Evolutionary conservation across 352 stramenopile genomes (phyloP), one percentile per base, ranked within the genome.

Genomic region (Phytophthora boehmeriae): DNA sequence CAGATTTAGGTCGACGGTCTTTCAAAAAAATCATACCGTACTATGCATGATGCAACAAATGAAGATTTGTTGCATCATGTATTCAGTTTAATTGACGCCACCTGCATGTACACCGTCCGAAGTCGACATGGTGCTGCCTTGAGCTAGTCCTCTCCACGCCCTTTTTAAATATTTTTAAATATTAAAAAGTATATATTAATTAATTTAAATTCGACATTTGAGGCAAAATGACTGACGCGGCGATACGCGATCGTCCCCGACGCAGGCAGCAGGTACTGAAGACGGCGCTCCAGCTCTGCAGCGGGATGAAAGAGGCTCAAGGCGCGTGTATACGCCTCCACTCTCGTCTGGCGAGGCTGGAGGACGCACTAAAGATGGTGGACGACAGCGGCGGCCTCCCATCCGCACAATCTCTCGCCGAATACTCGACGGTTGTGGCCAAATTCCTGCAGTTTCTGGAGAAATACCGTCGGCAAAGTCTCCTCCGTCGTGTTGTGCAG

Each of bases 401-500:
- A 11, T n/a, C 34, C 10, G 8, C 4, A 4, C 11, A 44, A 4
- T 16, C 38, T 4, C 5, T 20, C 2, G 6, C 1, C 2, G 4
- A 16, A 17, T 44, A 22, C 8, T 9, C 22, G n/a, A 16, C 38
- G 13, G 8, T 44, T 2, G 38, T 44, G n/a, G 8, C n/a, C 38
- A 16, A 44, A 44, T 44, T 44, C 16, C 16, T 44, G 3, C 1
- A 3, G 8, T 46, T 34, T 30, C 23, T 69, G 22, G 8, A 69
- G n/a, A 28, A 16, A 4, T 52, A 53, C 35, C 19, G 17, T 13
- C 19, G 30, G 8, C 47, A 48, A 8, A 6, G 28, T 11, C 28
- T 62, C 2, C 36, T 59, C 4, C 47, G 27, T n/a, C 46, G 53
- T n/a, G 14, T 57, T 13, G 14, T 49, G n/a, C 16, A 42, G 35